Percentiles rank a stretch among this genome's conserved stretches.
These are phyloP conservation scores for Amauroascus verrucosus DNA, from an alignment of 2,329 filamentous ascomycete genomes.

Conservation along the genomic window DNA sequence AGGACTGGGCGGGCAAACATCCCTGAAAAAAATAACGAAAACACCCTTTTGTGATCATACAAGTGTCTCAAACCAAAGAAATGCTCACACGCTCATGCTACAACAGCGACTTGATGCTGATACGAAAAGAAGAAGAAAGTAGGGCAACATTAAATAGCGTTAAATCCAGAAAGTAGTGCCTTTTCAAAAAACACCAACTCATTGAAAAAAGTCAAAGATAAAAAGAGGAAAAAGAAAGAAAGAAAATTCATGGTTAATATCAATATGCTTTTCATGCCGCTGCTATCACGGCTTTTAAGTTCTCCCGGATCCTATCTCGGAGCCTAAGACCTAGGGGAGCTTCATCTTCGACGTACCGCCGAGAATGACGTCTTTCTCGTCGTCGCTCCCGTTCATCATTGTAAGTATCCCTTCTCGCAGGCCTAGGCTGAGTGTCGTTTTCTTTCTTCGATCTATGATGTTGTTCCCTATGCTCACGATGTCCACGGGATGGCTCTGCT, in stretches of 20 bases:
- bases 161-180: neutral
- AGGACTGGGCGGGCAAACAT: constrained; percentile 1
- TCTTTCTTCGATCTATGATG: constrained; percentile 10
- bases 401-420: constrained; percentile 10
- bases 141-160: neutral
- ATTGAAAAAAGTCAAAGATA: too few species aligned
- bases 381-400: constrained; percentile 9
- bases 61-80: constrained; percentile 8
- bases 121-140: neutral
- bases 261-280: constrained; percentile 1
- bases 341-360: constrained; percentile 8
- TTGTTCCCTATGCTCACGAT: constrained; percentile 5
- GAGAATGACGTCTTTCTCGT: constrained; percentile 3
- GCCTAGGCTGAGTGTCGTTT: constrained; percentile 3
- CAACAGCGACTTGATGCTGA: neutral
- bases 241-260: neutral
- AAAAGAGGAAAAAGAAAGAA: neutral
- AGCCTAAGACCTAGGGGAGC: constrained; percentile 8
- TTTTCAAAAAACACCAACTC: neutral
- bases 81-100: constrained; percentile 2
- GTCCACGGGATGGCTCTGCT: constrained; percentile 1
- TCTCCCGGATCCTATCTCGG: constrained; percentile 12
- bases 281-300: constrained; percentile 14
- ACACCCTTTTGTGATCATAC: constrained; percentile 10
- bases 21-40: neutral